Evolutionary conservation across 2,329 filamentous ascomycete genomes (phyloP), one percentile per base, ranked within the genome.

Genomic region (Aspergillus tamarii): DNA sequence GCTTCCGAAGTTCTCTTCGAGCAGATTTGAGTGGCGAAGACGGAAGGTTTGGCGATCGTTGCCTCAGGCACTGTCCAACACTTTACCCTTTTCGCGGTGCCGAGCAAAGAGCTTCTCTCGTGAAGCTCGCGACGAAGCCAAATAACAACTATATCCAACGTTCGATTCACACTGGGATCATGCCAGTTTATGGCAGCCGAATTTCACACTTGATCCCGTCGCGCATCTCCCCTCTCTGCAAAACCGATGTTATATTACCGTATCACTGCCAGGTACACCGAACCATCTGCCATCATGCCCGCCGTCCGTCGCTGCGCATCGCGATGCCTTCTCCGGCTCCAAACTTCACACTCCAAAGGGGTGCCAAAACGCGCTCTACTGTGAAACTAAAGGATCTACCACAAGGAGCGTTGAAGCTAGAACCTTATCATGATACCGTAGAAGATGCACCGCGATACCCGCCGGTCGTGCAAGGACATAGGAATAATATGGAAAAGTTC

Each of bases 401-500:
- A 6, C 87, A 90, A 74, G 87, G 87, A 5, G 73, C 78, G 5
- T 74, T 89, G 46, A 78, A 82, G 50, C 67, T 80, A 26, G 75
- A 82, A 8, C 72, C 79, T 9, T 78, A 77, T 59, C 72, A 81
- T 61, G 75, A 80, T 39, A 75, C 77, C 57, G 75, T 81, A 50
- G 80, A 84, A 60, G 79, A 84, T 59, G 77, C 79, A 36, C 84
- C 85, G 23, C 82, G 83, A 64, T 97, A 97, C 77, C 94, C 95
- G 19, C 91, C 92, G n/a, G 91, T 98, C 55, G 83, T 98, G 63
- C 87, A 93, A 73, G 93, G 97, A 76, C 94, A 92, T 32, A 87
- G 88, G 62, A 92, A 89, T 69, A 96, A 97, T 79, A 97, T 98
- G 90, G 85, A 88, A 69, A 93, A 91, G 72, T 97, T 96, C 80